Percentiles rank a stretch among this genome's conserved stretches.
Evolutionary conservation across 2,329 filamentous ascomycete genomes (phyloP).

Genomic region (Drechslerella coelobrocha): DNA sequence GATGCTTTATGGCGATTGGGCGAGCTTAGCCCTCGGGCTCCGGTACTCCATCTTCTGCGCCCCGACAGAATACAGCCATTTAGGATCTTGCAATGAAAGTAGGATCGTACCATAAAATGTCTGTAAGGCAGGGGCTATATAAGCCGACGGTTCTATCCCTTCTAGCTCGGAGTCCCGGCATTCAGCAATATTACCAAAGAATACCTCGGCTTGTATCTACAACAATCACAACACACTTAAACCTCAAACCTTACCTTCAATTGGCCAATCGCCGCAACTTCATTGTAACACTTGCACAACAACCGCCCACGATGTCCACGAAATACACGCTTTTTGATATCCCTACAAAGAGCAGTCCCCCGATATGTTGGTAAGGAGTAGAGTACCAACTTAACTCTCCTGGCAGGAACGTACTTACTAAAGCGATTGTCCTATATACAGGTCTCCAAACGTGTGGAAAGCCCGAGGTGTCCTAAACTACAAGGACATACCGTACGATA

Average conservation of each 20-base stretch:
- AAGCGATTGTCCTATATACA: conserved; percentile 28
- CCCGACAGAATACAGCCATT: no score
- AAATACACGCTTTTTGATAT: conserved; percentile 42
- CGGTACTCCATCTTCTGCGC: no score
- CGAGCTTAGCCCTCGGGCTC: no score
- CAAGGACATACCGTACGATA: conserved; percentile 62
- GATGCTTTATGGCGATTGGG: no score
- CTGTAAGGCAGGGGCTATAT: no score
- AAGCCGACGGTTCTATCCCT: neutral
- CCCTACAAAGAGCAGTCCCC: conserved; percentile 25
- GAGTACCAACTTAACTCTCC: neutral
- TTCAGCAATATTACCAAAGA: neutral
- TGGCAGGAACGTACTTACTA: no score
- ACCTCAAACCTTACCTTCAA: neutral
- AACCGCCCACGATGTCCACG: conserved; percentile 22
- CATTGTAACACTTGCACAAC: neutral
- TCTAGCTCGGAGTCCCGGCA: neutral
- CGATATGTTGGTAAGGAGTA: conserved; percentile 25
- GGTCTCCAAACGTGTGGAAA: conserved; percentile 65
- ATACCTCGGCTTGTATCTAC: conserved; percentile 11
- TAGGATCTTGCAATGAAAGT: no score
- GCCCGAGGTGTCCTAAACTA: conserved; percentile 63
- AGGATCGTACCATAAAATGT: no score
- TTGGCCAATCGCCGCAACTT: neutral
- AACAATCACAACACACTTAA: conserved; percentile 46